These are phyloP conservation scores for Nematodospora valgi DNA, from an alignment of 805 yeast genomes.

Conservation along the genomic window DNA sequence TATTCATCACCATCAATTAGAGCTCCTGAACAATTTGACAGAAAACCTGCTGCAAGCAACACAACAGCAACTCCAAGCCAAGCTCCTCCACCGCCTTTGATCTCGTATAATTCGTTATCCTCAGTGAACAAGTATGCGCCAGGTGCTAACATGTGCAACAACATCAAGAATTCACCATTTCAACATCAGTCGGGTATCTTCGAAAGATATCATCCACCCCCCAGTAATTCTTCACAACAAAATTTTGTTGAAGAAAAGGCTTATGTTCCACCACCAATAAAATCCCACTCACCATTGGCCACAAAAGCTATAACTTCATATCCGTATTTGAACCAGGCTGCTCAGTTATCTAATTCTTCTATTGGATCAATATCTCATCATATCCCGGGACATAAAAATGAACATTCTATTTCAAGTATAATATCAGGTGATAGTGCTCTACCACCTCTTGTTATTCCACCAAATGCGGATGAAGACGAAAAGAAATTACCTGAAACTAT, in stretches of 20 bases:
- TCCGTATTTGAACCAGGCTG: slow-evolving; percentile 7
- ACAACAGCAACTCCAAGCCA: too few species aligned
- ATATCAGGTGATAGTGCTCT: slow-evolving; percentile 17
- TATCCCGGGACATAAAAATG: slow-evolving; percentile 11
- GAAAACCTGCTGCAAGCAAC: too few species aligned
- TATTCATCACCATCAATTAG: neutral
- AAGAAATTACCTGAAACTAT: slow-evolving; percentile 9
- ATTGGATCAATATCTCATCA: slow-evolving; percentile 11
- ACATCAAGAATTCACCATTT: slow-evolving; percentile 1
- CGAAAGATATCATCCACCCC: slow-evolving; percentile 1
- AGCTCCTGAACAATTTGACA: slow-evolving; percentile 1
- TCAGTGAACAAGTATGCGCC: slow-evolving; percentile 8
- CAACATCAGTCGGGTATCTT: neutral
- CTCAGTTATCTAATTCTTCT: slow-evolving; percentile 17
- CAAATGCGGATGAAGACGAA: slow-evolving; percentile 3
- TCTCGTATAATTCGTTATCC: neutral
- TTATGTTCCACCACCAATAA: slow-evolving; percentile 5
- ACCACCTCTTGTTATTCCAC: neutral
- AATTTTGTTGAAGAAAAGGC: slow-evolving; percentile 8
- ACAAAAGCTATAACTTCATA: too few species aligned
- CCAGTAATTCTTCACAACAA: slow-evolving; percentile 5
- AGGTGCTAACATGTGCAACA: slow-evolving; percentile 1
- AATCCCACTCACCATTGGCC: slow-evolving; percentile 2
- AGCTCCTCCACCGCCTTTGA: slow-evolving; percentile 4
- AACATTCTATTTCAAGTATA: slow-evolving; percentile 20